Conservation (phyloP, 2,329 filamentous ascomycete genomes). For the Aspergillus quadricinctus region DNA sequence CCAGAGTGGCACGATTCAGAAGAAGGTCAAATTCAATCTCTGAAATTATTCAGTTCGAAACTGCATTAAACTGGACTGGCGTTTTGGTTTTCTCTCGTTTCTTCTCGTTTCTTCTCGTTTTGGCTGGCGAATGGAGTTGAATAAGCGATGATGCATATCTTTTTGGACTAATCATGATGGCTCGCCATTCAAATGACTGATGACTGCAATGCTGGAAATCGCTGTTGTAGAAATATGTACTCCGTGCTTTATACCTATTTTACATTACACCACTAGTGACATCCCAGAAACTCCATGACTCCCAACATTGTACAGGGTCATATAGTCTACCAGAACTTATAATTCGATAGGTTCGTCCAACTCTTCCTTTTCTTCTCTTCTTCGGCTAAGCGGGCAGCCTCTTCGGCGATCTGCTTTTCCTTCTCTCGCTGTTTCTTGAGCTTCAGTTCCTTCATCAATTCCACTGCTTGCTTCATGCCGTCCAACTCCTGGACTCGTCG, state of each 20-base stretch:
- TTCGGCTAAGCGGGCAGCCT: conserved; percentile 32
- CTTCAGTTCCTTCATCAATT: conserved; percentile 72
- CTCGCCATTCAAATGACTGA: conserved; percentile 10
- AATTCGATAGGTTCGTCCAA: conserved; percentile 42
- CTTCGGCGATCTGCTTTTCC: conserved; percentile 34
- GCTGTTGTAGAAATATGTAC: conserved; percentile 17
- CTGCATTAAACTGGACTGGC: neutral
- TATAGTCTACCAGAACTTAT: conserved; percentile 44
- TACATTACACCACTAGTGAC: conserved; percentile 21
- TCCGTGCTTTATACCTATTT: conserved; percentile 20
- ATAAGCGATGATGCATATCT: conserved; percentile 1
- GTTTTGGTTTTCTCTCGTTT: conserved; percentile 1
- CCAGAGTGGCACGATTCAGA: conserved; percentile 30
- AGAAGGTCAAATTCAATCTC: conserved; percentile 40
- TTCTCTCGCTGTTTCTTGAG: conserved; percentile 56
- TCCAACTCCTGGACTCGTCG: conserved; percentile 68
- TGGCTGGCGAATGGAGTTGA: conserved; percentile 2
- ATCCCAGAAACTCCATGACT: conserved; percentile 30
- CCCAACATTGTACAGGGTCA: conserved; percentile 19
- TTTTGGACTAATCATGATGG: conserved; percentile 6
- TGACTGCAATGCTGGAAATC: conserved; percentile 6
- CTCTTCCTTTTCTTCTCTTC: conserved; percentile 40
- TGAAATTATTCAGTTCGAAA: conserved; percentile 5
- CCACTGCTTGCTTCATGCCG: conserved; percentile 80
- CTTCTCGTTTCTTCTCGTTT: neutral